A percentile compares a stretch with the other conserved stretches of the same genome.
Evolutionary conservation across 331 rosid species (phyloP).

Genomic region (Phaseolus coccineus): DNA sequence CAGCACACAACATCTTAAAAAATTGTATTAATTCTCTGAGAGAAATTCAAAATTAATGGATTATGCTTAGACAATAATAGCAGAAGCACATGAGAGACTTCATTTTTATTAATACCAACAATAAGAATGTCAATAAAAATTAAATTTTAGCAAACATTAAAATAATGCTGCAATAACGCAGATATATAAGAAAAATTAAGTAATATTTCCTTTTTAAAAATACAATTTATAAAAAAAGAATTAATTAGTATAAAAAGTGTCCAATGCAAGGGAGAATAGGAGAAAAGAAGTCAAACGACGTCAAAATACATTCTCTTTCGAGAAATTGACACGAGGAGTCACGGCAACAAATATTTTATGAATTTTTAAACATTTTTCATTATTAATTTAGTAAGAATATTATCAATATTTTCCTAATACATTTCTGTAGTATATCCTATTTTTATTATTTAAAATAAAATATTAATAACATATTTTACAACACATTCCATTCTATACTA

Average conservation of each 20-base stretch:
- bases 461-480: no score
- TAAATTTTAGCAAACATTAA: no score
- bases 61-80: background rate
- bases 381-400: no score
- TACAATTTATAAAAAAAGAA: no score
- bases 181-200: background rate
- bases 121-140: no score
- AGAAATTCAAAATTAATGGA: background rate
- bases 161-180: background rate
- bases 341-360: background rate
- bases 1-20: no score
- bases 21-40: no score
- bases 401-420: no score
- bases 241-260: no score
- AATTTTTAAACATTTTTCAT: background rate
- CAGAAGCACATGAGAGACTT: background rate
- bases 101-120: no score
- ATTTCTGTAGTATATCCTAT: no score
- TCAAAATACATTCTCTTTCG: background rate
- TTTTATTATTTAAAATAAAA: background rate
- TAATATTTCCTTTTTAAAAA: no score
- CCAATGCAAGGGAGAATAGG: background rate
- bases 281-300: background rate
- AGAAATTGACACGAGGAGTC: background rate
- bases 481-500: background rate